Conservation (phyloP, 2,329 filamentous ascomycete genomes). For the Trichoderma atrobrunneum region DNA sequence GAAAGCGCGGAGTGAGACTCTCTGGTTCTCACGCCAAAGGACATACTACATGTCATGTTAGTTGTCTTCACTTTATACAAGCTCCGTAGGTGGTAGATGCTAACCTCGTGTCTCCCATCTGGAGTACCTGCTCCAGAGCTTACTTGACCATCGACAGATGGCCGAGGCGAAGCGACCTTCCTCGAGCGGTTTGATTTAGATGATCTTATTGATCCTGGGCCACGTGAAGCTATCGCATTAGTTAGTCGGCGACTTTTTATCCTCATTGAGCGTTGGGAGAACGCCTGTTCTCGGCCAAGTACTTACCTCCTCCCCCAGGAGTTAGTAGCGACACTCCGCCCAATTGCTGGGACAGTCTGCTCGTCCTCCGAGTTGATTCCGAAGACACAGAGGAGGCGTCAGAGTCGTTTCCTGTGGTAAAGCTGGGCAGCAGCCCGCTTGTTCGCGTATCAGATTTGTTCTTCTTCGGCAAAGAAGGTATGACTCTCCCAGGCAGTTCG, state of each 20-base stretch:
- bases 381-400: conserved; percentile 81
- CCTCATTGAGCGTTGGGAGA: neutral
- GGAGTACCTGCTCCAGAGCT: conserved; percentile 27
- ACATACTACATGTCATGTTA: conserved; percentile 46
- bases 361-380: conserved; percentile 64
- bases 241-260: neutral
- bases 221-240: conserved; percentile 14
- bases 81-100: neutral
- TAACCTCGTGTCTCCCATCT: conserved; percentile 28
- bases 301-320: conserved; percentile 27
- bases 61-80: neutral
- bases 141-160: conserved; percentile 32
- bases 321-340: conserved; percentile 29
- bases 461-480: conserved; percentile 85
- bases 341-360: conserved; percentile 25
- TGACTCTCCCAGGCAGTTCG: conserved; percentile 85
- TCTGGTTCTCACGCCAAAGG: conserved; percentile 82
- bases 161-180: conserved; percentile 30
- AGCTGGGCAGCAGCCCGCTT: conserved; percentile 50
- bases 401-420: conserved; percentile 62
- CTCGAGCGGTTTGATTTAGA: conserved; percentile 31
- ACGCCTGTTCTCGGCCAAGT: neutral
- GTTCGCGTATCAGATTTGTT: conserved; percentile 77
- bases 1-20: conserved; percentile 87
- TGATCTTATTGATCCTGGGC: conserved; percentile 33